Percentiles rank a stretch among this genome's conserved stretches.
Conservation (phyloP, 1,284 basidiomycete genomes). For the Blastosporella zonata region DNA sequence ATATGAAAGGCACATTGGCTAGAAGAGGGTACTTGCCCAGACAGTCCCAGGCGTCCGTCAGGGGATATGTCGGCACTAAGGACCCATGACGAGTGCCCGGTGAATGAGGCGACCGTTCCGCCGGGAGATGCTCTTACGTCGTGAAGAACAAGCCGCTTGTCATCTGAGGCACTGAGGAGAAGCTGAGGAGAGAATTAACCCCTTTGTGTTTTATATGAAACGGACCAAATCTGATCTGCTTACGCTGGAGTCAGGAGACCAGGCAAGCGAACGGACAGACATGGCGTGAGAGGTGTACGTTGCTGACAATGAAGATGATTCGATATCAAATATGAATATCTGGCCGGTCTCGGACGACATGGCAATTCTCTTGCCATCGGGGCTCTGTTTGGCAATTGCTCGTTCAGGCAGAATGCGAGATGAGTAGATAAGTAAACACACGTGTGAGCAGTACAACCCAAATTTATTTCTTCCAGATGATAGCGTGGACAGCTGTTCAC, state of each 20-base stretch:
- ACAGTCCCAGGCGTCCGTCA: constrained; percentile 72
- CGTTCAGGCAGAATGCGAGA: constrained; percentile 9
- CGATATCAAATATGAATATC: constrained; percentile 77
- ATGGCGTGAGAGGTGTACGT: constrained; percentile 85
- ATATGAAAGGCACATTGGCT: constrained; percentile 1
- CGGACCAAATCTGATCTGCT: constrained; percentile 13
- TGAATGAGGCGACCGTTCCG: constrained; percentile 77
- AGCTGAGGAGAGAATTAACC: constrained; percentile 43
- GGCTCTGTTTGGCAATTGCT: constrained; percentile 53
- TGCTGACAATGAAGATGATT: constrained; percentile 56
- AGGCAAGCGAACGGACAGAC: constrained; percentile 77
- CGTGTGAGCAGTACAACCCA: constrained; percentile 77
- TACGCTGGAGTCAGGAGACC: constrained; percentile 73
- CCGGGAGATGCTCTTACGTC: constrained; percentile 74
- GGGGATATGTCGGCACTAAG: constrained; percentile 76
- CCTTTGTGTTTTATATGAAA: not conserved
- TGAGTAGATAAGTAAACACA: constrained; percentile 40
- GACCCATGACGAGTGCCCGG: constrained; percentile 87
- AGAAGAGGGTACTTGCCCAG: constrained; percentile 56
- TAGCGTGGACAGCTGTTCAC: constrained; percentile 52
- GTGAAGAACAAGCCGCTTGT: constrained; percentile 82
- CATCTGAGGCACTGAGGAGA: constrained; percentile 82
- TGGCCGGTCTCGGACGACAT: constrained; percentile 80
- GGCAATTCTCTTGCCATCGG: constrained; percentile 77
- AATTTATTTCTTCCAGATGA: constrained; percentile 76